phyloP scores from a whole-genome alignment of 1,284 basidiomycete genomes.

The Volvariella volvacea region DNA sequence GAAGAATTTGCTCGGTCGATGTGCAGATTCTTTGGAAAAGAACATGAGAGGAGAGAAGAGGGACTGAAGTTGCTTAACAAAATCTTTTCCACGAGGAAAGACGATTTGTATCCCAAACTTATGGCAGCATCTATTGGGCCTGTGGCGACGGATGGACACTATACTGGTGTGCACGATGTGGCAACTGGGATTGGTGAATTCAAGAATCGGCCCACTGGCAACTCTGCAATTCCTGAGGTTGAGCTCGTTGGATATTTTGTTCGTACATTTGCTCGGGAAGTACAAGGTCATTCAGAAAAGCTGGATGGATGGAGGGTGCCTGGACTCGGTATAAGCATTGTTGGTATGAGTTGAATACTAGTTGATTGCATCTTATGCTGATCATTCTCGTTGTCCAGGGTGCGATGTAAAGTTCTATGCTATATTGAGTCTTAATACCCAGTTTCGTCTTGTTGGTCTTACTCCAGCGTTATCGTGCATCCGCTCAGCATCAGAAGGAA shows the following conservation, averaged over 20 bases:
- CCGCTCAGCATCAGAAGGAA: constrained; percentile 9
- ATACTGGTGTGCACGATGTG: constrained; percentile 3
- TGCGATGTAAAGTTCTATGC: constrained; percentile 11
- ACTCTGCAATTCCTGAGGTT: constrained; percentile 7
- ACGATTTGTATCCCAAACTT: constrained; percentile 1
- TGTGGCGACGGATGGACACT: constrained; percentile 7
- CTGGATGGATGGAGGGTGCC: constrained; percentile 4
- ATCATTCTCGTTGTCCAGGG: constrained; percentile 5
- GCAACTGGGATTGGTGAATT: constrained; percentile 8
- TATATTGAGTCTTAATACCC: constrained; percentile 9
- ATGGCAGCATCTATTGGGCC: constrained; percentile 6
- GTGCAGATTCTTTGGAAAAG: constrained; percentile 8
- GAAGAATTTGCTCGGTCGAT: constrained; percentile 12
- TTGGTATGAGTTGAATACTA: constrained; percentile 6
- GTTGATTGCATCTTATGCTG: constrained; percentile 3
- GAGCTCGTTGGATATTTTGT: constrained; percentile 8
- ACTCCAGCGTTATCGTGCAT: constrained; percentile 13
- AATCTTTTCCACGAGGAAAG: constrained; percentile 5
- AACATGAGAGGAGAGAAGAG: constrained; percentile 8
- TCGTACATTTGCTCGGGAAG: background rate
- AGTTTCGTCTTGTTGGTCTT: constrained; percentile 10
- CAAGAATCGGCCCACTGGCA: constrained; percentile 10
- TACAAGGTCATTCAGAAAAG: constrained; percentile 2
- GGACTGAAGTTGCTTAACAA: constrained; percentile 9
- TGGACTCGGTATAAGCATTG: constrained; percentile 5